A percentile compares a stretch with the other conserved stretches of the same genome.
Conservation (phyloP, 164 flowering plant species). For the Litsea cubeba region DNA sequence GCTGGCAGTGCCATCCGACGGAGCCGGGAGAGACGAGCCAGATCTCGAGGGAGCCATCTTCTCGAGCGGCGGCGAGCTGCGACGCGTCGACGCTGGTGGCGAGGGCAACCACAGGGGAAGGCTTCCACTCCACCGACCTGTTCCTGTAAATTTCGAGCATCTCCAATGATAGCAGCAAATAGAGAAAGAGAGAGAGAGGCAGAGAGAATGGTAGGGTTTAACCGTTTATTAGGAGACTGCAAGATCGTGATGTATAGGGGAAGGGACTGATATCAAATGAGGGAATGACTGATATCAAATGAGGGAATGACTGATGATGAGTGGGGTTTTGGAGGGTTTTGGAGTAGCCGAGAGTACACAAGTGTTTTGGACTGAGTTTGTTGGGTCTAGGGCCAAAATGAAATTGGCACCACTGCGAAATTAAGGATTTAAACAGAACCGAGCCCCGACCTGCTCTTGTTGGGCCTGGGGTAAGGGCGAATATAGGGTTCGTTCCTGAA, state of each 20-base stretch:
- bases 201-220: not conserved
- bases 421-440: too few relatives aligned
- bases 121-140: constrained; percentile 74
- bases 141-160: constrained; percentile 34
- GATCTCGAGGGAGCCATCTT: constrained; percentile 88
- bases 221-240: not conserved
- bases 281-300: too few relatives aligned
- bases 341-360: not conserved
- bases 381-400: not conserved
- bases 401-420: not conserved
- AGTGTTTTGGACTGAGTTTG: not conserved
- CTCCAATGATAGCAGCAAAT: constrained; percentile 1
- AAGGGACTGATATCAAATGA: too few relatives aligned
- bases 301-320: too few relatives aligned
- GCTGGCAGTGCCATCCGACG: constrained; percentile 93
- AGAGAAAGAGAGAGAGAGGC: not conserved
- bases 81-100: constrained; percentile 81
- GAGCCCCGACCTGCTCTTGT: too few relatives aligned
- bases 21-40: constrained; percentile 97
- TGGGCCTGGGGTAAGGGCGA: too few relatives aligned
- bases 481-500: too few relatives aligned
- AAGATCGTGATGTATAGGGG: too few relatives aligned
- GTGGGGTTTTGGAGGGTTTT: not conserved
- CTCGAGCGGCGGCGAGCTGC: constrained; percentile 91
- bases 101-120: constrained; percentile 75